Evolutionary conservation across 257 asterid genomes (phyloP), one percentile per base, ranked within the genome.

Genomic region (Scutellaria minor): DNA sequence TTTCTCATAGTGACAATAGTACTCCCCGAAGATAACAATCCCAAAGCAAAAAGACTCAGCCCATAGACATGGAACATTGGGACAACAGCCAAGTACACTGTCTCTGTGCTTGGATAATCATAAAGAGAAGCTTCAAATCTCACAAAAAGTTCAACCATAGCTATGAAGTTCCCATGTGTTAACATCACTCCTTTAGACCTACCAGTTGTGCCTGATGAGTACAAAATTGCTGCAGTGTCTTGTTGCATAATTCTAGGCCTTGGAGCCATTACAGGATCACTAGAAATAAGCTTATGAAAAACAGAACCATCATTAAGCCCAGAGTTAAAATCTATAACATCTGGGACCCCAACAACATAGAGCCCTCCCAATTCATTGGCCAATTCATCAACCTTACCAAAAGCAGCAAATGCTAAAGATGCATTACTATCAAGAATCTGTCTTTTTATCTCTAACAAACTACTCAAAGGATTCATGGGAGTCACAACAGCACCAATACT

Each of bases 11-110:
- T 80, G 56, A 91, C 93, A 27, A 87, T 14, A 0, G 83, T 86
- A 68, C 81, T 50, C 6, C 97, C 97, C 85, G 89, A 73, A 0
- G 96, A 89, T 52, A 91, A 74, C 86, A 91, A 74, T 10, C 96
- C 96, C 81, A 86, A 64, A 41, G 70, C 95, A 77, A 87, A 91
- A 0, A 86, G 86, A 52, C 90, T 77, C 51, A 92, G 83, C 5
- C 97, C 96, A 60, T 87, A 91, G 15, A 89, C 84, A 75, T 91
- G 97, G 51, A 86, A 89, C 97, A 91, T 87, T 0, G 97, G 97
- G 50, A 81, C 59, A 57, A 75, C 78, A 41, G 90, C 94, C 87
- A 91, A 79, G 68, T 87, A 80, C 35, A 91, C 92, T 56, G 68
- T 84, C 70, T 68, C 84, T 5, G 77, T 66, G 45, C 85, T 77